Evolutionary conservation across 2,329 filamentous ascomycete species (phyloP).

Genomic region (Tolypocladium paradoxum): DNA sequence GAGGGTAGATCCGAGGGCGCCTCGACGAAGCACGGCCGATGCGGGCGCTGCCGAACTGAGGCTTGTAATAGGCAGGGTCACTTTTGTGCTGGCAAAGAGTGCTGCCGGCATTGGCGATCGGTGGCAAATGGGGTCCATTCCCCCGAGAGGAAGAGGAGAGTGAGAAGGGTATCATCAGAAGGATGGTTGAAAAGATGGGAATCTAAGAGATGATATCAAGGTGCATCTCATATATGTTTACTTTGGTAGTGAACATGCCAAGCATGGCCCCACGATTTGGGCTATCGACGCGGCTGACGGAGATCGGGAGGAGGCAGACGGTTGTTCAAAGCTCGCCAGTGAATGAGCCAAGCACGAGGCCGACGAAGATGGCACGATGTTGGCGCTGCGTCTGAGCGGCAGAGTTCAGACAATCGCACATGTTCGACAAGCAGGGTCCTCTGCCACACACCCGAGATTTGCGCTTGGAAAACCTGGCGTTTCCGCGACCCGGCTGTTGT

Average conservation of each 20-base stretch:
- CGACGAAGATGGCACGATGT: background rate
- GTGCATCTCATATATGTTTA: background rate
- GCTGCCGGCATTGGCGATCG: too few relatives aligned
- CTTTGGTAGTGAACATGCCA: background rate
- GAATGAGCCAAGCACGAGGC: too few relatives aligned
- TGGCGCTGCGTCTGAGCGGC: background rate
- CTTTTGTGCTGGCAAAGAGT: too few relatives aligned
- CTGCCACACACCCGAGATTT: background rate
- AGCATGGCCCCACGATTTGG: slow-evolving; percentile 13
- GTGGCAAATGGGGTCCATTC: too few relatives aligned
- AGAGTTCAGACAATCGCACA: background rate
- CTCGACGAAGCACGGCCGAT: too few relatives aligned
- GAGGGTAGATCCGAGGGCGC: too few relatives aligned
- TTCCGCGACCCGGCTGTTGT: background rate
- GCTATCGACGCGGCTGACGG: slow-evolving; percentile 15
- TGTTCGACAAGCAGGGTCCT: background rate
- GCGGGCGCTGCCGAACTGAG: too few relatives aligned
- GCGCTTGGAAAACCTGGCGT: background rate
- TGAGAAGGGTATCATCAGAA: too few relatives aligned
- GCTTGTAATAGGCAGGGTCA: too few relatives aligned
- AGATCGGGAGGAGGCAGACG: slow-evolving; percentile 12
- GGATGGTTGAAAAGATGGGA: too few relatives aligned
- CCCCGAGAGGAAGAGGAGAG: too few relatives aligned
- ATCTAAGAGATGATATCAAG: background rate
- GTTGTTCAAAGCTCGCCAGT: background rate